phyloP scores from a whole-genome alignment of 2,329 filamentous ascomycete genomes.

The Shiraia bambusicola region DNA sequence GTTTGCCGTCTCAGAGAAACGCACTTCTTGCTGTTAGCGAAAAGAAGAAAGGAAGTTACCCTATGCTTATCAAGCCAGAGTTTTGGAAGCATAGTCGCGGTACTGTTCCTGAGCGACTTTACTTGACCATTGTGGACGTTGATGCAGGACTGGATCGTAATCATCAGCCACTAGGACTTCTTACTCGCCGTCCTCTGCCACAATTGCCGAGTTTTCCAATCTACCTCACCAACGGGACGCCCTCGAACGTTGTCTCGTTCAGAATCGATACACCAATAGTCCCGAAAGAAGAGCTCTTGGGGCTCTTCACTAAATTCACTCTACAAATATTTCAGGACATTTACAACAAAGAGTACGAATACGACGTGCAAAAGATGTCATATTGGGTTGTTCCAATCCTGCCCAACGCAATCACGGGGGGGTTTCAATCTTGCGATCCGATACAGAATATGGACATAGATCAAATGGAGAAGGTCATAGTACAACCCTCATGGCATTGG shows the following conservation, averaged over 20 bases:
- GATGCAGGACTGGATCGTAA: conserved; percentile 59
- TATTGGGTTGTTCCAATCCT: conserved; percentile 76
- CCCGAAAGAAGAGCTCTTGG: conserved; percentile 49
- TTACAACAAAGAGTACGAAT: conserved; percentile 83
- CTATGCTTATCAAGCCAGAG: conserved; percentile 75
- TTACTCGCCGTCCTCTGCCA: conserved; percentile 69
- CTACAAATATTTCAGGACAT: conserved; percentile 76
- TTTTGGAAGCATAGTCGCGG: conserved; percentile 63
- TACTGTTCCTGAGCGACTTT: conserved; percentile 56
- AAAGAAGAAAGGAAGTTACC: conserved; percentile 72
- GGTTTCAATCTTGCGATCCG: conserved; percentile 7
- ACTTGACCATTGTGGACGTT: conserved; percentile 63
- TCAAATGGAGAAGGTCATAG: conserved; percentile 49
- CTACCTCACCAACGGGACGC: conserved; percentile 66
- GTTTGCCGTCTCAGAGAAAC: conserved; percentile 80
- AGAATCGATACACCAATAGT: conserved; percentile 50
- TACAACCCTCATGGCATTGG: conserved; percentile 50
- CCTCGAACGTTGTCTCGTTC: conserved; percentile 59
- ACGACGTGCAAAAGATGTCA: conserved; percentile 64
- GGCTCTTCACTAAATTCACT: conserved; percentile 69
- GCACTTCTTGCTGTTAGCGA: conserved; percentile 78
- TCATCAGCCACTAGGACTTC: conserved; percentile 66
- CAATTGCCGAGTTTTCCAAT: conserved; percentile 67
- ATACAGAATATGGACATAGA: conserved; percentile 62
- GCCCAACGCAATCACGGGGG: neutral